These are phyloP conservation scores for Aspergillus sp. DNA, from an alignment of 2,329 filamentous ascomycete species.

Conservation along the genomic window DNA sequence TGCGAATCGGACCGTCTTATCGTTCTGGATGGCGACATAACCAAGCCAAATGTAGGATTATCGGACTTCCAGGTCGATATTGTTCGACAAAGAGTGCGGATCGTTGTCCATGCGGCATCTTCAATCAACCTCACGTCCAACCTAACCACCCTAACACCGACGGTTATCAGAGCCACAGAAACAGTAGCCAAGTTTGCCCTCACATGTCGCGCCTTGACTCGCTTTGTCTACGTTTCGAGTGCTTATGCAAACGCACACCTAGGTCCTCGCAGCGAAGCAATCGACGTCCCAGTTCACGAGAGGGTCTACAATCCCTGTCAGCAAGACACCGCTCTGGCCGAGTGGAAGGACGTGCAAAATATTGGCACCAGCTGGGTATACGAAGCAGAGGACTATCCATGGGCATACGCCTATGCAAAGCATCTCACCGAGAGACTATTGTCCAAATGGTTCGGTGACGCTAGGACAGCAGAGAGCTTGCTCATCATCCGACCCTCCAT, in stretches of 20 bases:
- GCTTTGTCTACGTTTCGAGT: slow-evolving; percentile 19
- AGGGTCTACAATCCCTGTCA: slow-evolving; percentile 7
- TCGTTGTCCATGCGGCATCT: slow-evolving; percentile 19
- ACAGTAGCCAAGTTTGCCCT: neutral
- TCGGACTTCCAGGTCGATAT: neutral
- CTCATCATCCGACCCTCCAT: slow-evolving; percentile 23
- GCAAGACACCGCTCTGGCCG: neutral
- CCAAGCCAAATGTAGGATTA: slow-evolving; percentile 7
- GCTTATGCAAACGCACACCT: slow-evolving; percentile 17
- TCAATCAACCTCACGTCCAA: slow-evolving; percentile 5
- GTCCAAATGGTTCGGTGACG: neutral
- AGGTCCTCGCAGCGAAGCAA: neutral
- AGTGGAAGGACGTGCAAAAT: slow-evolving; percentile 2
- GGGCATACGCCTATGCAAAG: slow-evolving; percentile 16
- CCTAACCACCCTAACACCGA: neutral
- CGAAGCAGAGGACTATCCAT: slow-evolving; percentile 9
- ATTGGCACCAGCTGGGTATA: slow-evolving; percentile 3
- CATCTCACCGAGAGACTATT: slow-evolving; percentile 14
- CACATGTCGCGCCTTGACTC: slow-evolving; percentile 6
- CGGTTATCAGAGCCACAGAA: slow-evolving; percentile 8
- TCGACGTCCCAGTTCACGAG: slow-evolving; percentile 11
- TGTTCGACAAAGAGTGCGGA: slow-evolving; percentile 1
- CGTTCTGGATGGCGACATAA: slow-evolving; percentile 16
- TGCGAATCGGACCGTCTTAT: neutral
- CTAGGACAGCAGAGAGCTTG: neutral